A percentile compares a stretch with the other conserved stretches of the same genome.
Conservation (phyloP, 495 filamentous ascomycete genomes). For the Penicillium riverlandense region DNA sequence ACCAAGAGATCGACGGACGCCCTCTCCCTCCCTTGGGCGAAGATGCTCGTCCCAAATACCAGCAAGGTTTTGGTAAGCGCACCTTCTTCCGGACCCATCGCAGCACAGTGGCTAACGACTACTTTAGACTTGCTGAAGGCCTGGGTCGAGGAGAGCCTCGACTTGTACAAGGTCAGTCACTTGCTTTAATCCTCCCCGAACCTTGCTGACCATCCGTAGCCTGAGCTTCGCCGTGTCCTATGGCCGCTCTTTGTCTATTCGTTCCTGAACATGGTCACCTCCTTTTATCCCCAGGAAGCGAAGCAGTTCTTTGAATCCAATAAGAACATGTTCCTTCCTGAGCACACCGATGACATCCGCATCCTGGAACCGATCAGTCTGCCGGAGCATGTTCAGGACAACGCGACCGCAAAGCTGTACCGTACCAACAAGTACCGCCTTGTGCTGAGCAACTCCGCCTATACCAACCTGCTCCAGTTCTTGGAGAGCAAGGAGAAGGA, state of each 20-base stretch:
- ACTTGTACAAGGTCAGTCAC: slow-evolving; percentile 75
- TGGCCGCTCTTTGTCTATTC: slow-evolving; percentile 96
- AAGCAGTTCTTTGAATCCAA: slow-evolving; percentile 62
- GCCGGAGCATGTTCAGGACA: slow-evolving; percentile 68
- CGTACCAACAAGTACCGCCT: slow-evolving; percentile 76
- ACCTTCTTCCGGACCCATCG: not conserved
- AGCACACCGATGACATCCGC: slow-evolving; percentile 71
- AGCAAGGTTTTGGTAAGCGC: slow-evolving; percentile 56
- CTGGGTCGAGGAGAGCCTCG: slow-evolving; percentile 85
- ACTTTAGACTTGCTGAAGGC: slow-evolving; percentile 54
- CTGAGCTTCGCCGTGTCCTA: slow-evolving; percentile 76
- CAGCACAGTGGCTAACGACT: slow-evolving; percentile 4
- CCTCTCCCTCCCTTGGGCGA: slow-evolving; percentile 62
- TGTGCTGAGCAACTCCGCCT: slow-evolving; percentile 73
- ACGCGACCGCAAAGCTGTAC: slow-evolving; percentile 67
- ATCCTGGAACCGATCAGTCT: slow-evolving; percentile 59
- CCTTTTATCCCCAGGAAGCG: slow-evolving; percentile 62
- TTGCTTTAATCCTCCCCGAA: not conserved
- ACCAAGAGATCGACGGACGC: slow-evolving; percentile 67
- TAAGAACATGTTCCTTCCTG: slow-evolving; percentile 60
- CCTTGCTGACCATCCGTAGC: slow-evolving; percentile 43
- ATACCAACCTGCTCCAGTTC: slow-evolving; percentile 75
- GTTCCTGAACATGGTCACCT: slow-evolving; percentile 72
- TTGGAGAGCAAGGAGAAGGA: slow-evolving; percentile 74
- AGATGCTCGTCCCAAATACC: slow-evolving; percentile 65